phyloP scores from a whole-genome alignment of 164 flowering plant genomes.

The Vitis rupestris region DNA sequence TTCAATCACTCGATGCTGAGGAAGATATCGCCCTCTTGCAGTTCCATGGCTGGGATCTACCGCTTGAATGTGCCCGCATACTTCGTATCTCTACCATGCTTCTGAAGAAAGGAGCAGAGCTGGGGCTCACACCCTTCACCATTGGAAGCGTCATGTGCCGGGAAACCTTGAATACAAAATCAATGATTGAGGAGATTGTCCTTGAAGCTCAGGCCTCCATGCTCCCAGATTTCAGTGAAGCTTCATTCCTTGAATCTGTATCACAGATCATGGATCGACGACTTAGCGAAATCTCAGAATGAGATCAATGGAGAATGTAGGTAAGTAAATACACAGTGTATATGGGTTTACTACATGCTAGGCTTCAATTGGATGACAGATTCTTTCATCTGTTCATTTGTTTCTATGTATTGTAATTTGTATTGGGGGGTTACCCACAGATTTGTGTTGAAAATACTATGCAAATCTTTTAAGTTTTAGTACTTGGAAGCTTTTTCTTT shows the following conservation, averaged over 20 bases:
- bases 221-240: slow-evolving; percentile 44
- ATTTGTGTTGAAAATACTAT: no score
- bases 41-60: slow-evolving; percentile 56
- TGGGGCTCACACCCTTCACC: slow-evolving; percentile 44
- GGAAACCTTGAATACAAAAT: slow-evolving; percentile 39
- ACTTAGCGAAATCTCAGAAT: slow-evolving; percentile 27
- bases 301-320: no score
- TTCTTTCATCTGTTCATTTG: no score
- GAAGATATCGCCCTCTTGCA: slow-evolving; percentile 51
- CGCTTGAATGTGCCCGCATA: slow-evolving; percentile 42
- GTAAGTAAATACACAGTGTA: no score
- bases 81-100: slow-evolving; percentile 65
- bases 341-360: no score
- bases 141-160: slow-evolving; percentile 66
- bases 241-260: slow-evolving; percentile 41
- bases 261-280: slow-evolving; percentile 47
- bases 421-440: no score
- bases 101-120: slow-evolving; percentile 52
- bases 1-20: slow-evolving; percentile 51
- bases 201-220: slow-evolving; percentile 41
- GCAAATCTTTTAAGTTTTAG: no score
- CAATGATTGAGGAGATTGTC: slow-evolving; percentile 50
- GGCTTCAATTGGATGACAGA: no score
- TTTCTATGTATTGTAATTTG: no score
- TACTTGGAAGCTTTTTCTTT: no score